Evolutionary conservation across 306 rosid genomes (phyloP).

Genomic region (Medicago lupulina): DNA sequence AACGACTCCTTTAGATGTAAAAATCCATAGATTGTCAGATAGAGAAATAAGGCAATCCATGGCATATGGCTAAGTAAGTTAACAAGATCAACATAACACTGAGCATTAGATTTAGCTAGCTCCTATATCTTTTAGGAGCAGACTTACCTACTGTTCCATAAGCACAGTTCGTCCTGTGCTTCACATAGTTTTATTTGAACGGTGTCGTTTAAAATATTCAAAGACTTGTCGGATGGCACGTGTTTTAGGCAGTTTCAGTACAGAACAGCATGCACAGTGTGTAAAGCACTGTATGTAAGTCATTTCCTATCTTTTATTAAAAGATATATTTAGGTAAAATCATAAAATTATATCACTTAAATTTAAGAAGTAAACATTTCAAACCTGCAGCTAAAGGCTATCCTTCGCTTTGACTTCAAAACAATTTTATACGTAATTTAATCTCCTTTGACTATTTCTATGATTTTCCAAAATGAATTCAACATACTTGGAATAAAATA

Average conservation of each 20-base stretch:
- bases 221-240: no score
- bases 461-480: no score
- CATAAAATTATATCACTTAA: not conserved
- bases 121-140: conserved; percentile 10
- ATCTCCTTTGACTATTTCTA: not conserved
- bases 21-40: conserved; percentile 16
- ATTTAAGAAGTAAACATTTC: conserved; percentile 16
- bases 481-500: no score
- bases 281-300: no score
- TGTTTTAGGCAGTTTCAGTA: no score
- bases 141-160: no score
- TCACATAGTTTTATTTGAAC: no score
- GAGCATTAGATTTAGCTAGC: not conserved
- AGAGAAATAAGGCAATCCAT: conserved; percentile 25
- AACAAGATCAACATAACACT: conserved; percentile 21
- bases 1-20: conserved; percentile 2
- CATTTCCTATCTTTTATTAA: conserved; percentile 12
- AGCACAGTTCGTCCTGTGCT: no score
- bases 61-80: conserved; percentile 4
- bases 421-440: not conserved
- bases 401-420: conserved; percentile 7
- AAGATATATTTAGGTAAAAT: conserved; percentile 7
- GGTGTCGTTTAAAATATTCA: no score
- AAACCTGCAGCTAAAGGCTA: not conserved
- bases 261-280: no score